Percentiles rank a stretch among this genome's conserved stretches.
phyloP scores from a whole-genome alignment of 306 rosid species.

The Elaeagnus macrophylla region DNA sequence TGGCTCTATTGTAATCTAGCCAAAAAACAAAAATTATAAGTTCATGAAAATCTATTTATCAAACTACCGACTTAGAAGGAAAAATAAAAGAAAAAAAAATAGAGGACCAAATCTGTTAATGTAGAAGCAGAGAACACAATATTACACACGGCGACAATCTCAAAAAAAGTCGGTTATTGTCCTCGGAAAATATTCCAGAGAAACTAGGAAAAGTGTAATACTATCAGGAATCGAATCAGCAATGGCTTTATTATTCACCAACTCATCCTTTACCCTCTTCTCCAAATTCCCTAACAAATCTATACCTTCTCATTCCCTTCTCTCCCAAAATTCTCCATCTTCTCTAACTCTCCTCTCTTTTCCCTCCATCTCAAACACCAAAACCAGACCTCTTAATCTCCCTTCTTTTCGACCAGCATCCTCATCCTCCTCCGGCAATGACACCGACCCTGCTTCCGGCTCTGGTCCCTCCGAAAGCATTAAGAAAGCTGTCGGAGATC shows the following conservation, averaged over 20 bases:
- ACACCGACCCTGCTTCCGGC: slow-evolving; percentile 9
- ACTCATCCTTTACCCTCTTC: not conserved
- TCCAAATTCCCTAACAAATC: not conserved
- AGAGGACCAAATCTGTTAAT: too few species aligned
- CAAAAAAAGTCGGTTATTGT: too few species aligned
- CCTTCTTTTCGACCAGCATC: slow-evolving; percentile 18
- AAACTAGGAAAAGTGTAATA: too few species aligned
- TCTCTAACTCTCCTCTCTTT: not conserved
- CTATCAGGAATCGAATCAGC: too few species aligned
- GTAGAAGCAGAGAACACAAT: too few species aligned
- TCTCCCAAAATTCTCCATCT: not conserved
- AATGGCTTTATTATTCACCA: not conserved
- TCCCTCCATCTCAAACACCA: not conserved
- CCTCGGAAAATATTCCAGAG: too few species aligned
- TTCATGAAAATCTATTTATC: too few species aligned
- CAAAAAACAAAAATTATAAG: too few species aligned
- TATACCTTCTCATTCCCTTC: not conserved
- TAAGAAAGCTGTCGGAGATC: slow-evolving; percentile 10
- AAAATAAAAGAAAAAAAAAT: too few species aligned
- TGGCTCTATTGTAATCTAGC: too few species aligned
- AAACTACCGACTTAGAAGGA: too few species aligned
- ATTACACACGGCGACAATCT: too few species aligned
- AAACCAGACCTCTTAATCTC: slow-evolving; percentile 32
- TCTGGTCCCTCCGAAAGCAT: slow-evolving; percentile 16
- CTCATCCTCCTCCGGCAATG: slow-evolving; percentile 28